Base-by-base conservation (phyloP, 2,329 filamentous ascomycete genomes). In the Apiospora saccharicola region DNA sequence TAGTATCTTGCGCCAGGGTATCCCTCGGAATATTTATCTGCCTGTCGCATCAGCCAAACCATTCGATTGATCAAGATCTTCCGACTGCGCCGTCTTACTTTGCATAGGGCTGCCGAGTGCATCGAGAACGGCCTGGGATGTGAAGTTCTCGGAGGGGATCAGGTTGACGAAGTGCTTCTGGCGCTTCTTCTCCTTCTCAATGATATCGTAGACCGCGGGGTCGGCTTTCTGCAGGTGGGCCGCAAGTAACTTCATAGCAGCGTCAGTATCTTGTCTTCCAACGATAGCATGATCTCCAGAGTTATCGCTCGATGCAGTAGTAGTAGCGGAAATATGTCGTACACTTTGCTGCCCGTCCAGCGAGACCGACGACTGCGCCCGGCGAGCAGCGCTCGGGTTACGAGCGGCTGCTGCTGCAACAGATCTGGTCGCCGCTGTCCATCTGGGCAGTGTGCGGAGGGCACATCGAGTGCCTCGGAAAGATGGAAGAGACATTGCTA, bases 121-220 rank as follows among this genome's bases (percentile, higher is more conserved):
- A 87, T 98, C 95, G 71, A 98, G 89, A 26, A 98, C 95, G 43
- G 95, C 94, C 83, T 97, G 94, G 10, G 95, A 97, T 37, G 95
- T 98, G 80, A 98, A 97, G 86, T 98, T 98, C 85, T 98, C 95
- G 8, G 95, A 98, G 26, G 95, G 95, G 76, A 98, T 98, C 72
- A 98, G 88, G 84, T 98, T 98, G 86, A 99, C 98, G 80, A 98
- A 99, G 83, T 98, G 95, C 84, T 98, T 97, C 84, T 99, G 96
- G 77, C 96, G 90, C 77, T 89, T 90, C 90, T 98, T 98, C 87
- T 99, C 96, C 94, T 95, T 96, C 83, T 97, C 93, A 77, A 98
- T 91, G 78, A 98, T 98, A 70, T 93, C 91, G 82, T 91, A 97
- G 76, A 98, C 92, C 69, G 91, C 87, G 64, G 96, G 94, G 82